Percentiles rank a stretch among this genome's conserved stretches.
These are phyloP conservation scores for Xanthoconium purpureum DNA, from an alignment of 768 basidiomycete genomes.

Conservation along the genomic window DNA sequence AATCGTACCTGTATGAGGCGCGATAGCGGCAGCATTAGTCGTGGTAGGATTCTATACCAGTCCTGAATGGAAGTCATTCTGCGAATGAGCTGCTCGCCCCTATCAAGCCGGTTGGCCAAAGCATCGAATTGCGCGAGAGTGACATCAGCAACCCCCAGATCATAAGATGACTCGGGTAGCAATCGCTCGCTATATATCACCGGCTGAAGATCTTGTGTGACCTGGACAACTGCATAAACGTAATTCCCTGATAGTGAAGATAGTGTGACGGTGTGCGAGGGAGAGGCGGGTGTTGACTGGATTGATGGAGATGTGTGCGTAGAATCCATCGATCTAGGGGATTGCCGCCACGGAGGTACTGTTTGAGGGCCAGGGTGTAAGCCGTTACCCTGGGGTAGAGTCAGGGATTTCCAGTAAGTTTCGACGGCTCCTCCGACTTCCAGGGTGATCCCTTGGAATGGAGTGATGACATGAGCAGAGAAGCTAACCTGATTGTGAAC, in stretches of 20 bases:
- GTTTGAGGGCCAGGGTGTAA: constrained; percentile 35
- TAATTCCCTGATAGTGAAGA: constrained; percentile 91
- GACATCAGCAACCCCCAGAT: constrained; percentile 81
- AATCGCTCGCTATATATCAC: constrained; percentile 77
- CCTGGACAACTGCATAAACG: constrained; percentile 82
- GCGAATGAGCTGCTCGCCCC: constrained; percentile 37
- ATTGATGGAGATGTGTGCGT: constrained; percentile 71
- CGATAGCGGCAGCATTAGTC: constrained; percentile 68
- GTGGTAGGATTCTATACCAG: constrained; percentile 46
- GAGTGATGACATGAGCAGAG: constrained; percentile 80
- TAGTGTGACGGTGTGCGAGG: constrained; percentile 66
- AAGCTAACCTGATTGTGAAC: constrained; percentile 66
- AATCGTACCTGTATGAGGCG: constrained; percentile 67
- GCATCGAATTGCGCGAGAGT: constrained; percentile 76
- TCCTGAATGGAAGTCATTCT: constrained; percentile 33
- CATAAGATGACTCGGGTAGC: constrained; percentile 69
- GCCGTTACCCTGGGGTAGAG: constrained; percentile 28
- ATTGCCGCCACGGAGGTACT: constrained; percentile 35
- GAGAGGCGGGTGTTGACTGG: constrained; percentile 45
- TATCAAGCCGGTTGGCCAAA: constrained; percentile 54
- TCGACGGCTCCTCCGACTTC: constrained; percentile 94
- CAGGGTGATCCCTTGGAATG: constrained; percentile 88
- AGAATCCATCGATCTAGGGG: constrained; percentile 43
- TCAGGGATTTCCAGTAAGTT: constrained; percentile 94
- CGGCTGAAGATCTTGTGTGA: constrained; percentile 89